Evolutionary conservation across 2,329 filamentous ascomycete species (phyloP), one percentile per base, ranked within the genome.

Genomic region (Penicillium sp.): DNA sequence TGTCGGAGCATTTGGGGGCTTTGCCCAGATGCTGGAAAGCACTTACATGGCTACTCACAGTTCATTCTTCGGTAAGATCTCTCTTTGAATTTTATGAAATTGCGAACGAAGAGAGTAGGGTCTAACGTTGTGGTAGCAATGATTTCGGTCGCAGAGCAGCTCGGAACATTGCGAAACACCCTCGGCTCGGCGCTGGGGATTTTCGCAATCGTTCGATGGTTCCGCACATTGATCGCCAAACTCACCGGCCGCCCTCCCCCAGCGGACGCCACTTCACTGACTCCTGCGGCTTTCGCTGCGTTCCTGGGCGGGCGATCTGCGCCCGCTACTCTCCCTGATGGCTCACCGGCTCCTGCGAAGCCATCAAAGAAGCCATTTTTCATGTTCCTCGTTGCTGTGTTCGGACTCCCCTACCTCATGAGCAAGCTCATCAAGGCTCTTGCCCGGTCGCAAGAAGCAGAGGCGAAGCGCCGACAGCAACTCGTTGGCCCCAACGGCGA

Each of bases 11-110:
- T 99, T 99, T 79, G 92, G 92, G 20, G 94, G 95, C 0, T 97
- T 99, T 71, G 91, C 95, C 12, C 94, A 99, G 79, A 99, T 99
- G 94, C 82, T 99, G 26, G 94, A 99, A 77, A 97, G 94, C 79
- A 97, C 94, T 11, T 99, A 97, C 69, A 99, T 99, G 95, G 94
- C 95, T 27, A 99, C 94, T 0, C 94, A 99, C 75, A 97, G 92
- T 6, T 96, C 91, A 51, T 99, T 99, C 76, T 99, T 97, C 69
- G 92, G 92, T 96, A 83, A 68, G 88, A 76, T 49, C 33, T 45
- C 9, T 46, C 12, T 31, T 27, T 44, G 20, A 18, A 23, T 9
- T 31, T 11, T 11, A 22, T 31, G 14, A 12, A 26, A 48, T 51
- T 40, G 22, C 8, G 18, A 20, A 37, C 3, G 60, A 61, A 56